Evolutionary conservation across 139 green algal genomes (phyloP), one percentile per base, ranked within the genome.

Genomic region (Volvox africanus): DNA sequence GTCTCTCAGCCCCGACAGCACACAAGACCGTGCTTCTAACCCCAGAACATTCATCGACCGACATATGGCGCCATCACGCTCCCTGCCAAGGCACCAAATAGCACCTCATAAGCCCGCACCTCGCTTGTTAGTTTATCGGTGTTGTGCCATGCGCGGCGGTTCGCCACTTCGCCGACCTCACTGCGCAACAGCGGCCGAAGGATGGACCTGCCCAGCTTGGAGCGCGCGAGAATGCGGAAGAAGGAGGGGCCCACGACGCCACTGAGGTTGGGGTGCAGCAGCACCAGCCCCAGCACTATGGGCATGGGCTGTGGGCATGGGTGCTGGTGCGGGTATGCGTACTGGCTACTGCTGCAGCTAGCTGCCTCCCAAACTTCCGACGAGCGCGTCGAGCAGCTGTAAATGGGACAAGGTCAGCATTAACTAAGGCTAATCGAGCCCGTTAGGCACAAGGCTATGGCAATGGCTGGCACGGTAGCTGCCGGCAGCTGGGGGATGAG

Each of bases 101-200:
- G 9, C 44, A 55, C 44, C 9, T 9, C 44, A 55, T 55, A 55
- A 55, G 33, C 33, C 2, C 89, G 26, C 44, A 94, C 84, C 81
- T 96, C 93, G 14, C 90, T 86, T 0, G 95, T 97, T 18, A 97
- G 91, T n/a, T 92, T 93, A 35, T 93, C 78, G 0, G 93, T 61
- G 86, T 96, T 91, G 68, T 94, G 81, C 96, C 96, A 98, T 0
- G 96, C 95, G 0, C 96, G 93, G 61, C 94, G 90, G 91, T 97
- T 97, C 71, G 91, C 81, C 35, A 97, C 92, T 91, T 97, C 94
- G 36, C 92, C 97, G 26, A 97, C 81, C 94, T 98, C 96, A 1
- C 87, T 94, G 2, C 96, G 88, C 93, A 98, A 90, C 91, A 98
- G 93, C 44, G 93, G 93, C 35, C 95, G 92, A 81, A 98, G 94